These are phyloP conservation scores for Cinchona pubescens DNA, from an alignment of 257 asterid species.

Conservation along the genomic window DNA sequence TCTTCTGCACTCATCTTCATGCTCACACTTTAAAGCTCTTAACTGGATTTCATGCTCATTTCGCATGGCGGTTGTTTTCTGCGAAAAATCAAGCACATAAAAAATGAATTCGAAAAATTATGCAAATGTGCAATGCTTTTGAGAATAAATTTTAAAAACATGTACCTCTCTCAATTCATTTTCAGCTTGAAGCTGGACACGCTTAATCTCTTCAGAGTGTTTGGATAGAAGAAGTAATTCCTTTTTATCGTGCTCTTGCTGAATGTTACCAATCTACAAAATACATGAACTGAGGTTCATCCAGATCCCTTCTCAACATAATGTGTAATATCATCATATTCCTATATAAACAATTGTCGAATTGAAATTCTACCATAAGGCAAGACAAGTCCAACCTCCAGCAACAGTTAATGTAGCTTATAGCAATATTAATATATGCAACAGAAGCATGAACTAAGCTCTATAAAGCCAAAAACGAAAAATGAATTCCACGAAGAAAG, in stretches of 20 bases:
- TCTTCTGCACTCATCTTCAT: constrained; percentile 77
- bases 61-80: constrained; percentile 68
- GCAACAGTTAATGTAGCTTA: neutral
- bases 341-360: neutral
- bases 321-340: neutral
- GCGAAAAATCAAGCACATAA: constrained; percentile 22
- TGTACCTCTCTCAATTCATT: constrained; percentile 78
- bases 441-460: neutral
- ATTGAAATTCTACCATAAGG: constrained; percentile 4
- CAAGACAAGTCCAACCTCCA: constrained; percentile 2
- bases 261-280: constrained; percentile 57
- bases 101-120: neutral
- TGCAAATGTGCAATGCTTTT: constrained; percentile 5
- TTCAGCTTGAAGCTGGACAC: constrained; percentile 65
- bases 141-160: neutral
- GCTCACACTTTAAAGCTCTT: constrained; percentile 80
- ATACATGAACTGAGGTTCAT: constrained; percentile 22
- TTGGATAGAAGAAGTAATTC: constrained; percentile 54
- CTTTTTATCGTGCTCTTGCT: constrained; percentile 58
- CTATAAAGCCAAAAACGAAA: neutral
- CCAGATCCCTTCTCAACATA: constrained; percentile 18
- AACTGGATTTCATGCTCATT: constrained; percentile 83
- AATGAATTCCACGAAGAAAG: neutral
- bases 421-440: neutral
- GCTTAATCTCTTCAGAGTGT: constrained; percentile 72